Percentiles rank a stretch among this genome's conserved stretches.
These are phyloP conservation scores for Mycena citricolor DNA, from an alignment of 1,284 basidiomycete species.

Conservation along the genomic window DNA sequence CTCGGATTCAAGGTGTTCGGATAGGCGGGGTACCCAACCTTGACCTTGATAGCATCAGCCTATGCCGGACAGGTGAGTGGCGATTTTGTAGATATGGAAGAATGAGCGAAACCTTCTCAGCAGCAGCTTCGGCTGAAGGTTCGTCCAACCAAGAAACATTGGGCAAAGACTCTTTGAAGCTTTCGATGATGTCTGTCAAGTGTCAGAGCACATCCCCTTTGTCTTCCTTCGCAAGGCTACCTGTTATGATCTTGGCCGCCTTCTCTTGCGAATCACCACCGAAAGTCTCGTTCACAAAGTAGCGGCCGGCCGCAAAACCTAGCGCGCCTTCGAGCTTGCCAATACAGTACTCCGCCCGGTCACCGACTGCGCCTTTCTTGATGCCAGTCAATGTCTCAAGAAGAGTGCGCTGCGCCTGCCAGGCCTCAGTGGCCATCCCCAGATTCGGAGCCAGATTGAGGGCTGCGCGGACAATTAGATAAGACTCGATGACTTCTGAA, in stretches of 20 bases:
- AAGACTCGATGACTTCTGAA: constrained; percentile 79
- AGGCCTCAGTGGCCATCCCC: constrained; percentile 71
- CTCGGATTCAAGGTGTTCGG: constrained; percentile 79
- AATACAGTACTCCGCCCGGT: constrained; percentile 79
- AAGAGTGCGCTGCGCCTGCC: constrained; percentile 71
- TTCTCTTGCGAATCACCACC: constrained; percentile 77
- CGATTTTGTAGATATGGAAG: background rate
- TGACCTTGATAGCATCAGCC: constrained; percentile 78
- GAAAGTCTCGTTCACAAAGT: constrained; percentile 89
- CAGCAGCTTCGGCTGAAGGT: constrained; percentile 78
- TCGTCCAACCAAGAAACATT: constrained; percentile 92
- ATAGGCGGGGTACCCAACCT: constrained; percentile 86
- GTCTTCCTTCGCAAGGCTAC: too few relatives aligned
- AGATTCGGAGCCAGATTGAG: constrained; percentile 68
- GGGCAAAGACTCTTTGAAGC: constrained; percentile 81
- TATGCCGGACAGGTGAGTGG: constrained; percentile 26
- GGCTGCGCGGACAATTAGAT: constrained; percentile 76
- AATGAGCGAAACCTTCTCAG: constrained; percentile 80
- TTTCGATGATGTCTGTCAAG: constrained; percentile 70
- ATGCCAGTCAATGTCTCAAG: constrained; percentile 78
- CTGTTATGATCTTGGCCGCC: constrained; percentile 81
- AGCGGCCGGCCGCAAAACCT: constrained; percentile 76
- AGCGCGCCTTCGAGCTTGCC: constrained; percentile 61
- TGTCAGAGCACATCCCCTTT: too few relatives aligned
- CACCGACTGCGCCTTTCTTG: constrained; percentile 83